Percentiles rank a stretch among this genome's conserved stretches.
phyloP scores from a whole-genome alignment of 129 eudicot species.

The Chrysanthemum makinoi region DNA sequence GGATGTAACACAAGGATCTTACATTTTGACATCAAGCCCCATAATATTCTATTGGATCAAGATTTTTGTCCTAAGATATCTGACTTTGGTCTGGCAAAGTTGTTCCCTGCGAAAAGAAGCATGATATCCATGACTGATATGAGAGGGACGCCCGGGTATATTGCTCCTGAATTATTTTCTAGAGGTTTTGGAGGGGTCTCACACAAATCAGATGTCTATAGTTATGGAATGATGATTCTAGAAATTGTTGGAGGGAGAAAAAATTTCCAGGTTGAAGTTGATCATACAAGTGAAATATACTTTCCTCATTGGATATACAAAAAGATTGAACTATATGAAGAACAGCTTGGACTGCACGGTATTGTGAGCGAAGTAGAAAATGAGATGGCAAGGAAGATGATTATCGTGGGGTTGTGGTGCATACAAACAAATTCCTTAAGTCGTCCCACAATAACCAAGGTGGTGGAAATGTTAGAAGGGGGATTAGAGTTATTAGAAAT shows the following conservation, averaged over 20 bases:
- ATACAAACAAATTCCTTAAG: slow-evolving; percentile 26
- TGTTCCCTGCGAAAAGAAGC: too few species aligned
- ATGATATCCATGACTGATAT: background rate
- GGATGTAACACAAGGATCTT: slow-evolving; percentile 1
- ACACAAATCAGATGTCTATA: slow-evolving; percentile 37
- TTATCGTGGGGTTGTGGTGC: background rate
- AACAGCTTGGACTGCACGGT: slow-evolving; percentile 16
- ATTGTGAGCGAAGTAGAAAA: slow-evolving; percentile 21
- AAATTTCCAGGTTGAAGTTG: slow-evolving; percentile 16
- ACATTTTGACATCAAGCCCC: background rate
- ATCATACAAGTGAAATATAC: slow-evolving; percentile 30
- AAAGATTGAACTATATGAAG: background rate
- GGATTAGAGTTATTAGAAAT: slow-evolving; percentile 21
- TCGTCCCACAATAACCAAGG: slow-evolving; percentile 39
- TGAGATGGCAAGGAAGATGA: slow-evolving; percentile 22
- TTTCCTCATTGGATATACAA: slow-evolving; percentile 38
- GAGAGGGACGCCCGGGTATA: slow-evolving; percentile 6
- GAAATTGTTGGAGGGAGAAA: slow-evolving; percentile 46
- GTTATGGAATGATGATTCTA: slow-evolving; percentile 44
- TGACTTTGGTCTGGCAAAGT: too few species aligned
- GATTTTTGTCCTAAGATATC: too few species aligned
- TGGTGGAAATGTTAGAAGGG: slow-evolving; percentile 46
- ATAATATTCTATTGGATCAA: too few species aligned
- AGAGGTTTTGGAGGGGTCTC: slow-evolving; percentile 31
- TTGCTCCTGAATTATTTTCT: slow-evolving; percentile 35